phyloP scores from a whole-genome alignment of 2,329 filamentous ascomycete genomes.

The Exophiala calicioides region DNA sequence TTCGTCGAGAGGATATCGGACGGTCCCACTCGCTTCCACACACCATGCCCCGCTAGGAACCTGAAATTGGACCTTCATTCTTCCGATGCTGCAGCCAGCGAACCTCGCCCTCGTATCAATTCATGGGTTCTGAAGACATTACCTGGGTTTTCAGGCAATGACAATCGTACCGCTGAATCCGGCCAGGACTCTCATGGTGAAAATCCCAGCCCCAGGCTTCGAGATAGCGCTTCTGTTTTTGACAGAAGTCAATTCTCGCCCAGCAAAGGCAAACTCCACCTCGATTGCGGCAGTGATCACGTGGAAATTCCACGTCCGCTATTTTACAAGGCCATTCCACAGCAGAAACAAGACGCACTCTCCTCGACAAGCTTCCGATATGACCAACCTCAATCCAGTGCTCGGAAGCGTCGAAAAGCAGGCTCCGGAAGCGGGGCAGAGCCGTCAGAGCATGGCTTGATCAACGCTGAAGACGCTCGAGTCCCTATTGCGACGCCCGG shows the following conservation, averaged over 20 bases:
- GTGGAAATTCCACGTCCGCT: conserved; percentile 27
- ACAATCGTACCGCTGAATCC: no score
- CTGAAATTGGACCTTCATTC: background rate
- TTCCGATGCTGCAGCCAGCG: background rate
- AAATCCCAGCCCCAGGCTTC: no score
- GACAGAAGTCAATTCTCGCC: background rate
- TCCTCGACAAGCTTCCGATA: conserved; percentile 5
- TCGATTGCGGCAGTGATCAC: background rate
- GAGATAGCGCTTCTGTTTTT: no score
- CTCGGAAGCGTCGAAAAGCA: conserved; percentile 24
- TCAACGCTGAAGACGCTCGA: background rate
- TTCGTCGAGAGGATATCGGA: background rate
- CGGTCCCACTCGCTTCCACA: background rate
- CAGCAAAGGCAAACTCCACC: no score
- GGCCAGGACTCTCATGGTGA: no score
- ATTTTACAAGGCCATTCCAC: conserved; percentile 17
- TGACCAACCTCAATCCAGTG: conserved; percentile 11
- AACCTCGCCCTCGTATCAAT: conserved; percentile 11
- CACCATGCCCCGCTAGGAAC: background rate
- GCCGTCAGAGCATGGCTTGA: background rate
- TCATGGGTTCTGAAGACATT: conserved; percentile 19
- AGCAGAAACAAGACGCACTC: background rate
- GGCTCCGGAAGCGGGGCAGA: conserved; percentile 4
- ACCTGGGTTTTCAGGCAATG: no score
- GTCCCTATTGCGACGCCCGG: background rate